Evolutionary conservation across 2,329 filamentous ascomycete species (phyloP), one percentile per base, ranked within the genome.

Genomic region (Phyllosticta citribraziliensis): DNA sequence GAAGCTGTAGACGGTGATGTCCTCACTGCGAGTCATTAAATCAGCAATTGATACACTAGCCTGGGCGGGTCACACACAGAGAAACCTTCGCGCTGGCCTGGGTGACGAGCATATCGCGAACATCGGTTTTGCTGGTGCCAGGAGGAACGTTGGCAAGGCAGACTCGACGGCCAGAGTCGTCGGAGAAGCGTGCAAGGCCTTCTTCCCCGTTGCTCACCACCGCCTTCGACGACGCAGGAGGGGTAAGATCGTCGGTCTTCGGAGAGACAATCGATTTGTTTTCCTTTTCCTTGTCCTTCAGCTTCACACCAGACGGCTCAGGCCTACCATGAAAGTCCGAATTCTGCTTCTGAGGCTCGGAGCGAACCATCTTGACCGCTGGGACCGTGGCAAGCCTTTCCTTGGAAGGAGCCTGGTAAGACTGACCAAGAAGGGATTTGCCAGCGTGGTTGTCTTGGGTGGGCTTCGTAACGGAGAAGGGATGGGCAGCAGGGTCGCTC

Each of bases 121-220:
- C 47, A n/a, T 61, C 59, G 6, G 50, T 27, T 17, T 14, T 11
- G 5, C 9, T 20, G 10, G 59, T 55, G 9, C 54, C 55, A 19
- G 27, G 14, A 17, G 59, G 59, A 4, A 61, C n/a, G 30, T 52
- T 61, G 59, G 54, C 56, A 12, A 61, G 55, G 55, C 59, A 61
- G 50, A 61, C n/a, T 17, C 59, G 59, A 27, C 59, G 54, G 6
- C 55, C 55, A 2, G 54, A 19, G 20, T 57, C 52, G n/a, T 17
- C 14, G 3, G 25, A 12, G 11, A 61, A 61, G 22, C 52, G 52
- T 27, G n/a, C 24, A 22, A 53, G 3, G 10, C 20, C 52, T 24
- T 61, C 59, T 2, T 24, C 17, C 10, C 6, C 25, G 17, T 53
- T 24, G 19, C 25, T 22, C n/a, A 24, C 11, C n/a, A 11, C 1